These are phyloP conservation scores for Lepiota subincarnata DNA, from an alignment of 768 basidiomycete genomes.

Conservation along the genomic window DNA sequence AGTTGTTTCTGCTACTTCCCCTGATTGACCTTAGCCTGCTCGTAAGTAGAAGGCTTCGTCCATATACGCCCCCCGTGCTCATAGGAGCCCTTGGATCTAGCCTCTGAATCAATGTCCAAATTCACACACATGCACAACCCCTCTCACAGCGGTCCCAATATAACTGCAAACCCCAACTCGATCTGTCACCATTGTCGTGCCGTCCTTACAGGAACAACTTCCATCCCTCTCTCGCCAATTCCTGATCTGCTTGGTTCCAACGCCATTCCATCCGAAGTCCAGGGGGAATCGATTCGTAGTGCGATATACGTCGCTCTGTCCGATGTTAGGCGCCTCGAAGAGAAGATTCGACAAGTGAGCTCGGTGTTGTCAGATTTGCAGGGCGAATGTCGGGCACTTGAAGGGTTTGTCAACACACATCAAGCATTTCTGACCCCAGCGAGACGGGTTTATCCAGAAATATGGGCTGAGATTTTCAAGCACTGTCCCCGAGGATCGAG, in stretches of 20 bases:
- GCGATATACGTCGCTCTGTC: not conserved
- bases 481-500: slow-evolving; percentile 12
- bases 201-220: slow-evolving; percentile 2
- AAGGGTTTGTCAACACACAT: slow-evolving; percentile 12
- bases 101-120: not conserved
- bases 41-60: not conserved
- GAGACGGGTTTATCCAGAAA: slow-evolving; percentile 15
- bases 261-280: slow-evolving; percentile 7
- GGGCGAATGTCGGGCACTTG: slow-evolving; percentile 8
- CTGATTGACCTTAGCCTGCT: not conserved
- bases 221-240: slow-evolving; percentile 12
- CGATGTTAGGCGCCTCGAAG: slow-evolving; percentile 10
- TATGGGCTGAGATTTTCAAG: slow-evolving; percentile 15
- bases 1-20: not conserved
- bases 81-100: not conserved
- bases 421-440: slow-evolving; percentile 14
- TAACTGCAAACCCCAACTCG: not conserved
- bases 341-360: slow-evolving; percentile 10
- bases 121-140: not conserved
- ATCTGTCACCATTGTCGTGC: slow-evolving; percentile 9
- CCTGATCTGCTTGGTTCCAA: slow-evolving; percentile 13
- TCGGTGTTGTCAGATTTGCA: slow-evolving; percentile 8
- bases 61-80: too few relatives aligned
- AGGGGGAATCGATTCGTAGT: slow-evolving; percentile 3
- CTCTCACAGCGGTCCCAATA: not conserved